phyloP scores from a whole-genome alignment of 495 filamentous ascomycete species.

The Aspergillus homomorphus region DNA sequence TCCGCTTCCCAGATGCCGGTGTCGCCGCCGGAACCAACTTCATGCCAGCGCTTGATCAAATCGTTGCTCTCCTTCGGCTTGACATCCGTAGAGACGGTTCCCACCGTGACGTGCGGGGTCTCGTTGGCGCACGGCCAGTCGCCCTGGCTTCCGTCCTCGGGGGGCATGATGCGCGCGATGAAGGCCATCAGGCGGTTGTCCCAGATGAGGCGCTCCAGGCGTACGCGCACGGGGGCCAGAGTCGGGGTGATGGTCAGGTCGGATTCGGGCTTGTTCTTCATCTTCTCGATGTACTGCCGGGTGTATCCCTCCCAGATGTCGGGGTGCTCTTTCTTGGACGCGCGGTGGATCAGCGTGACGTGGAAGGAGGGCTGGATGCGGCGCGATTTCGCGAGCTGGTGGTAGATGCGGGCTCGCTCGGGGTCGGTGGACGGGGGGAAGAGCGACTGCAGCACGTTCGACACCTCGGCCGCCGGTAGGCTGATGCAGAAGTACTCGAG shows the following conservation, averaged over 20 bases:
- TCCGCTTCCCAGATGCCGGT: slow-evolving; percentile 49
- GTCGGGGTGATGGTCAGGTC: slow-evolving; percentile 37
- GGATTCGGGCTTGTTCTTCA: slow-evolving; percentile 36
- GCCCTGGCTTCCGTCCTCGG: slow-evolving; percentile 30
- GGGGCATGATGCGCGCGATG: slow-evolving; percentile 62
- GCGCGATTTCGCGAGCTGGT: slow-evolving; percentile 64
- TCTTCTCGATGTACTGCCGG: slow-evolving; percentile 42
- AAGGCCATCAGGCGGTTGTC: slow-evolving; percentile 84
- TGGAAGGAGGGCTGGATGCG: slow-evolving; percentile 87
- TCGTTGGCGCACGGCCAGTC: slow-evolving; percentile 69
- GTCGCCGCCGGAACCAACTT: slow-evolving; percentile 46
- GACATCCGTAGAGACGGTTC: slow-evolving; percentile 65
- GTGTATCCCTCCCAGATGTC: slow-evolving; percentile 70
- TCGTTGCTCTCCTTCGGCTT: slow-evolving; percentile 95
- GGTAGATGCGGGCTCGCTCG: slow-evolving; percentile 63
- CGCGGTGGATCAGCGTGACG: slow-evolving; percentile 87
- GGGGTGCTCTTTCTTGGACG: slow-evolving; percentile 51
- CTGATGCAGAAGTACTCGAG: slow-evolving; percentile 83
- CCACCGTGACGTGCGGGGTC: slow-evolving; percentile 86
- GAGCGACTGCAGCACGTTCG: slow-evolving; percentile 58
- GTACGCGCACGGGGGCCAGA: slow-evolving; percentile 52
- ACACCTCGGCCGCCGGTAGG: slow-evolving; percentile 56
- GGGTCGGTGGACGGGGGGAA: slow-evolving; percentile 49
- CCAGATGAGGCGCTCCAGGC: slow-evolving; percentile 71
- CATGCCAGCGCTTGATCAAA: slow-evolving; percentile 66